Evolutionary conservation across 2,329 filamentous ascomycete genomes (phyloP), one percentile per base, ranked within the genome.

Genomic region (Sarocladium strictum): DNA sequence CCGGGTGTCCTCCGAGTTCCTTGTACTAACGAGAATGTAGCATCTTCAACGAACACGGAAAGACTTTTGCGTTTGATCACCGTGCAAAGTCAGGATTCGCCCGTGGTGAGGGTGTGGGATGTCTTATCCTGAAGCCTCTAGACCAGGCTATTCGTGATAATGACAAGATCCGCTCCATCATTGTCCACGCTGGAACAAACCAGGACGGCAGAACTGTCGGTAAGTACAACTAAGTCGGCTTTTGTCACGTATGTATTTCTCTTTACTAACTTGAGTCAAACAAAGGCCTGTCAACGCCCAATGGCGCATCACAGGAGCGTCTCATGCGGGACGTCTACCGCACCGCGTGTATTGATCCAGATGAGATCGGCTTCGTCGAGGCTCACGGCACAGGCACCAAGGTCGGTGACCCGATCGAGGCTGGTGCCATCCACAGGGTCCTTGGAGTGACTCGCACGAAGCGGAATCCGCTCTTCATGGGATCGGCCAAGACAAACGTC

Each of bases 11-110:
- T n/a, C n/a, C n/a, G 37, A 11, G 17, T 10, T 23, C 4, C 21
- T n/a, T 6, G 21, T 51, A 24, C 27, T 23, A 35, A 37, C 32
- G 19, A 4, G 27, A n/a, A n/a, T 17, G 11, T 19, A 47, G 54
- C 3, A 53, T 53, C 19, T 35, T 38, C 38, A 47, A 45, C 5
- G 21, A 38, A 11, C 38, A 56, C 21, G 51, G 51, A 14, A 45
- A 27, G 15, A 53, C 32, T 19, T 53, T 51, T 19, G 40, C 19
- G 7, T 75, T 67, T 60, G 76, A 75, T 58, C 58, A 59, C 10
- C 62, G 61, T 12, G 77, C 71, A 2, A 69, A 72, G 23, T 47
- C 43, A 55, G 78, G 78, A 1, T 81, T 79, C 60, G 73, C 67
- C 1, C 67, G 76, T 71, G 76, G 50, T 11, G 57, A 60, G 23